Evolutionary conservation across 257 asterid genomes (phyloP), one percentile per base, ranked within the genome.

Genomic region (Solanum medicagineum): DNA sequence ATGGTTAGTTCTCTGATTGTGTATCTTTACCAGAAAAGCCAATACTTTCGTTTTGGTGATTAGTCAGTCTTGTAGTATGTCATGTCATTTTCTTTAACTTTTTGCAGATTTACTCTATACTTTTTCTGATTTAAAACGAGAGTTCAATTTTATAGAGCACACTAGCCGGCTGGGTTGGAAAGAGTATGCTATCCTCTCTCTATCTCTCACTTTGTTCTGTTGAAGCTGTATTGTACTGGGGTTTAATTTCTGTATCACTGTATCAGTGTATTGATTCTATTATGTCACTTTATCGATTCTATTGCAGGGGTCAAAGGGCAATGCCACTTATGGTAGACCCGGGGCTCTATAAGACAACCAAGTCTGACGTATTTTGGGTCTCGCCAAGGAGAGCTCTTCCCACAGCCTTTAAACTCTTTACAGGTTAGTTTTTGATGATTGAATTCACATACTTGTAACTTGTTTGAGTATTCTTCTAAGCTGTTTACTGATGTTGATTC

Each of bases 371-470:
- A 87, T 89, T 88, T 81, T 87, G 87, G 87, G 93, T 86, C 65
- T n/a, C 80, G 3, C 92, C 92, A 11, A 74, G 20, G 60, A 88
- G 93, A 87, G 19, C 40, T 44, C 88, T 91, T 54, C 93, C 93
- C 17, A 87, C 84, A 65, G 86, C 92, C 60, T 91, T 89, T 89
- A 97, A 92, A 90, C 87, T 97, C 87, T 97, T 95, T 86, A 91
- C 98, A 8, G 98, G 98, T 97, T 70, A 90, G 98, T 92, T 77
- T 66, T 85, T 16, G 42, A 69, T 32, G 22, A 84, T 19, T 53
- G n/a, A 79, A 79, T 26, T 79, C 4, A 2, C 83, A 16, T 51
- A 2, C 83, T 79, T 68, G 81, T 69, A 19, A 4, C 83, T 79
- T 68, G 81, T 69, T 36, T 4, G 53, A 13, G 6, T 51, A 17